A percentile compares a stretch with the other conserved stretches of the same genome.
Conservation (phyloP, 1,139 yeast species). For the Yamadazyma pseudoaaseri region DNA sequence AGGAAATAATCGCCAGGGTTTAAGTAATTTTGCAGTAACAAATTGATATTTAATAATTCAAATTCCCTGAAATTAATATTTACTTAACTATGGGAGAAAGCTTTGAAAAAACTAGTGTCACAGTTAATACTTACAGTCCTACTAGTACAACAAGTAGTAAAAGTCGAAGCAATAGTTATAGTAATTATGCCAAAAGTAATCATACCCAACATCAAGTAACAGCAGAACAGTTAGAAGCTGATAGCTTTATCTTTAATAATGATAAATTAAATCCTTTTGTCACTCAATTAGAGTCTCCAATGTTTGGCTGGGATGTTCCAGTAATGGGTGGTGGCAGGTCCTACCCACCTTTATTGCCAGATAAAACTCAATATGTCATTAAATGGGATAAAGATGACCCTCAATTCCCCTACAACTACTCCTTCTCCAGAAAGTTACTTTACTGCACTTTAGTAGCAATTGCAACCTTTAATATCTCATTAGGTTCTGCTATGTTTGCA, state of each 20-base stretch:
- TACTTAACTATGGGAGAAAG: no score
- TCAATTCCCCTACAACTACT: slow-evolving; percentile 45
- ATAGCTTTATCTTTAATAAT: slow-evolving; percentile 1
- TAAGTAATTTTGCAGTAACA: no score
- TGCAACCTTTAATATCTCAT: slow-evolving; percentile 43
- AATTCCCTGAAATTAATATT: no score
- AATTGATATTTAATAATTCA: no score
- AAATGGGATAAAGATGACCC: slow-evolving; percentile 51
- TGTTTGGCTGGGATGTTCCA: slow-evolving; percentile 18
- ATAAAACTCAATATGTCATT: slow-evolving; percentile 30
- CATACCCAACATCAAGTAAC: neutral
- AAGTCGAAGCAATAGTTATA: slow-evolving; percentile 2
- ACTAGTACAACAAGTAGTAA: neutral
- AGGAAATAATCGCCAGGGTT: no score
- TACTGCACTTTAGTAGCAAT: slow-evolving; percentile 26
- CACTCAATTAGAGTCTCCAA: neutral
- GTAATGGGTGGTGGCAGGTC: slow-evolving; percentile 36
- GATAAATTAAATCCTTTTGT: slow-evolving; percentile 1
- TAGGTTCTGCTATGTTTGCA: slow-evolving; percentile 40
- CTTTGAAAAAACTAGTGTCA: slow-evolving; percentile 1
- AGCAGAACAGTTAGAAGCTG: neutral
- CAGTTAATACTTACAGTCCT: slow-evolving; percentile 2
- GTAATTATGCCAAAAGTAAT: neutral
- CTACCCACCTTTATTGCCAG: slow-evolving; percentile 33
- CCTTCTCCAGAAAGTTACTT: slow-evolving; percentile 26